phyloP scores from a whole-genome alignment of 2,329 filamentous ascomycete species.

The Thermomyces lanuginosus region DNA sequence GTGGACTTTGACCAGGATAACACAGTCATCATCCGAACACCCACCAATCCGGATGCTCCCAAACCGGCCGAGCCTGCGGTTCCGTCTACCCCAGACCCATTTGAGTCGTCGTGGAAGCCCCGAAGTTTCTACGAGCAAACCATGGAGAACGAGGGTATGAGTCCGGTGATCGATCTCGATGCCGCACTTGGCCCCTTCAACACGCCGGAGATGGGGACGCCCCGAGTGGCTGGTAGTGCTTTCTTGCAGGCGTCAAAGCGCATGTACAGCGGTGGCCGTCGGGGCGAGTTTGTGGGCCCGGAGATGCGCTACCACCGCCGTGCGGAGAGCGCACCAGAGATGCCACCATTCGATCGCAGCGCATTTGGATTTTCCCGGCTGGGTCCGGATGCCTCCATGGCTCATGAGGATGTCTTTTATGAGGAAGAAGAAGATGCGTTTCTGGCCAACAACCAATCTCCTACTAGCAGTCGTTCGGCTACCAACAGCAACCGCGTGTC shows the following conservation, averaged over 20 bases:
- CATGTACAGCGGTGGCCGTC: constrained; percentile 34
- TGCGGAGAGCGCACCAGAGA: constrained; percentile 33
- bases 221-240: constrained; percentile 16
- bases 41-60: constrained; percentile 21
- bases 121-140: constrained; percentile 29
- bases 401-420: constrained; percentile 32
- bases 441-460: constrained; percentile 20
- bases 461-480: constrained; percentile 1
- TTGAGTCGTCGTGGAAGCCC: constrained; percentile 28
- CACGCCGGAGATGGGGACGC: constrained; percentile 37
- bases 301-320: constrained; percentile 36
- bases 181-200: constrained; percentile 86
- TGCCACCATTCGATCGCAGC: constrained; percentile 32
- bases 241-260: constrained; percentile 26
- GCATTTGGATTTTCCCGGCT: constrained; percentile 22
- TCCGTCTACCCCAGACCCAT: constrained; percentile 7
- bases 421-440: constrained; percentile 37
- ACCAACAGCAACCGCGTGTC: not conserved
- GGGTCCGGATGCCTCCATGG: constrained; percentile 21
- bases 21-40: constrained; percentile 31
- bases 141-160: constrained; percentile 47
- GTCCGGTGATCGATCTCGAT: constrained; percentile 82
- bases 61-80: too few relatives aligned
- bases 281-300: constrained; percentile 30
- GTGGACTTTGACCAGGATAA: constrained; percentile 35